Conservation (phyloP, 2,329 filamentous ascomycete species). For the Stachybotrys chlorohalonatus region DNA sequence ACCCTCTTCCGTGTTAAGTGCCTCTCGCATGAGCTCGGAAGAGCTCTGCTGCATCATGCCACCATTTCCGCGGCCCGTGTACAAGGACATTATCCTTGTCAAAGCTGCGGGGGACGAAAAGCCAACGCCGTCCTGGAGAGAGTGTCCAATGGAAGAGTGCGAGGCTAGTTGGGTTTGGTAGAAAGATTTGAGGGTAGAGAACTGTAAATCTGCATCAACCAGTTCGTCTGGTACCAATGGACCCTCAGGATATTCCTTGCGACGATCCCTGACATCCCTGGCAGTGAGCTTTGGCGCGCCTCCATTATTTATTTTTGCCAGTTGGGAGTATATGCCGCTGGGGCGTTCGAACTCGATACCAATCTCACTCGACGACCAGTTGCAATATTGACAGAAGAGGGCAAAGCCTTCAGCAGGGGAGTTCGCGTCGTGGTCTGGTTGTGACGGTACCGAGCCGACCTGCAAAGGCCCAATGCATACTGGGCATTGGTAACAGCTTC, state of each 20-base stretch:
- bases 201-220: constrained; percentile 60
- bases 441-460: constrained; percentile 60
- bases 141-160: constrained; percentile 41
- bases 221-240: constrained; percentile 30
- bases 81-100: constrained; percentile 84
- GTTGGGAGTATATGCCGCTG: constrained; percentile 75
- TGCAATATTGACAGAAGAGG: constrained; percentile 81
- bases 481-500: constrained; percentile 94
- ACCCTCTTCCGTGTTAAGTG: constrained; percentile 61
- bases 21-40: constrained; percentile 71
- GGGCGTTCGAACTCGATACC: constrained; percentile 84
- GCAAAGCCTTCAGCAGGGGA: constrained; percentile 53
- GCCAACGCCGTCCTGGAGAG: constrained; percentile 31
- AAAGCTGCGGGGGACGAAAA: constrained; percentile 72
- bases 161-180: constrained; percentile 70
- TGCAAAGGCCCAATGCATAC: constrained; percentile 74
- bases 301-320: constrained; percentile 61
- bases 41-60: constrained; percentile 54
- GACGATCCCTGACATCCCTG: constrained; percentile 42
- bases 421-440: constrained; percentile 27
- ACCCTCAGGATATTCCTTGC: constrained; percentile 34
- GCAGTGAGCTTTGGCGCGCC: constrained; percentile 40
- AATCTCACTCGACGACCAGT: constrained; percentile 85
- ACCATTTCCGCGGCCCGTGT: constrained; percentile 56
- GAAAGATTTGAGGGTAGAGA: constrained; percentile 66